Evolutionary conservation across 108 stramenopile species (phyloP), one percentile per base, ranked within the genome.

Genomic region (Seminavis robusta): DNA sequence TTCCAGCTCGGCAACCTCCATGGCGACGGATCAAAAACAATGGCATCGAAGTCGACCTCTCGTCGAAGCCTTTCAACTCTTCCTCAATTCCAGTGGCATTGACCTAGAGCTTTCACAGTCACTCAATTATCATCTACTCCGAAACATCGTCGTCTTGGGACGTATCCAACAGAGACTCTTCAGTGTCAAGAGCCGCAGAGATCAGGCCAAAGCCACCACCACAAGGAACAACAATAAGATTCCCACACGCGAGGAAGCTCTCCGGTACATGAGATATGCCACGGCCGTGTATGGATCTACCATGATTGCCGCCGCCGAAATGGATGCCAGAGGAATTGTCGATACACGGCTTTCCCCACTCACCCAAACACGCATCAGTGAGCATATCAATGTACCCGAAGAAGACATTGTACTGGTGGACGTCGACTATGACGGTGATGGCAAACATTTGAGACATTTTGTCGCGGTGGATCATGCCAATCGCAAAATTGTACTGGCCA

Each of bases 231-330:
- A 47, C 1, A 32, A 21, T 34, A 33, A 34, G 26, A 59, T 45
- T 16, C 21, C 36, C 40, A 37, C 11, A 9, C 28, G 28, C 27
- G 50, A 33, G 17, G 28, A 47, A 7, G 20, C 11, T 5, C 26
- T 19, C 20, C 53, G 39, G 23, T 61, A 34, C 41, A 73, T 78
- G 71, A 52, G 56, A 24, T 78, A 61, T 39, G 77, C 77, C 16
- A 65, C 68, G n/a, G 71, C 77, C 10, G 77, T 57, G 5, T 78
- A 78, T 56, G 77, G 77, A 2, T 39, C 43, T 10, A 37, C 58
- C 36, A 69, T 78, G 67, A 73, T 78, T 29, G 57, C 52, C 29
- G 71, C 77, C 1, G 77, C 63, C 11, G 29, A 69, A 54, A 54
- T 78, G 11, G 68, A 73, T 56, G 51, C 66, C 8, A 30, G 24